These are phyloP conservation scores for Cyamopsis tetragonoloba DNA, from an alignment of 306 rosid genomes.

Conservation along the genomic window DNA sequence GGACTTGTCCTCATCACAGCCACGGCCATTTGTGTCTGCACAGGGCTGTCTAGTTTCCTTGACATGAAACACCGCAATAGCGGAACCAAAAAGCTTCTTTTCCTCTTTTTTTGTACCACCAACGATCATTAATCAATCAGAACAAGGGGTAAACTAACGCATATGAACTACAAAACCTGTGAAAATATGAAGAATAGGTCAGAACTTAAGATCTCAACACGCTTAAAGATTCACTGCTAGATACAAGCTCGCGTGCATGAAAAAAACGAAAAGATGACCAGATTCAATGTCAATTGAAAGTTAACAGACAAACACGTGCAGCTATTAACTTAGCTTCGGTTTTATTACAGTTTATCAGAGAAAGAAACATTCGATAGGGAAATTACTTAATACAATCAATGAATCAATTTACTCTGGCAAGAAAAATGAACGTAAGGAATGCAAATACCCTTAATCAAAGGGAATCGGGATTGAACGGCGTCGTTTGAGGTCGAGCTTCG, in stretches of 20 bases:
- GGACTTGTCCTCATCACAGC: constrained; percentile 56
- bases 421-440: background rate
- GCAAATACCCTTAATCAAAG: constrained; percentile 1
- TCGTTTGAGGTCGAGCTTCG: constrained; percentile 11
- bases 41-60: constrained; percentile 85
- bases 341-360: too few species aligned
- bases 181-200: background rate
- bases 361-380: too few species aligned
- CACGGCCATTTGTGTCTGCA: constrained; percentile 97
- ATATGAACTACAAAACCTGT: constrained; percentile 34
- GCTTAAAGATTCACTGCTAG: background rate
- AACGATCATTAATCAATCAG: constrained; percentile 51
- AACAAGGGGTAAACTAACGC: background rate
- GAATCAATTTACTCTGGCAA: background rate
- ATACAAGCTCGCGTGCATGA: background rate
- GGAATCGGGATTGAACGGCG: constrained; percentile 8
- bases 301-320: background rate
- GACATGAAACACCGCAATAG: constrained; percentile 60
- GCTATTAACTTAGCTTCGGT: background rate
- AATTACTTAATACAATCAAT: background rate
- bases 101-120: constrained; percentile 28
- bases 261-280: background rate
- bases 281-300: background rate
- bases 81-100: constrained; percentile 39
- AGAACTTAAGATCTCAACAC: background rate